These are phyloP conservation scores for Salix exigua DNA, from an alignment of 345 rosid species.

Conservation along the genomic window DNA sequence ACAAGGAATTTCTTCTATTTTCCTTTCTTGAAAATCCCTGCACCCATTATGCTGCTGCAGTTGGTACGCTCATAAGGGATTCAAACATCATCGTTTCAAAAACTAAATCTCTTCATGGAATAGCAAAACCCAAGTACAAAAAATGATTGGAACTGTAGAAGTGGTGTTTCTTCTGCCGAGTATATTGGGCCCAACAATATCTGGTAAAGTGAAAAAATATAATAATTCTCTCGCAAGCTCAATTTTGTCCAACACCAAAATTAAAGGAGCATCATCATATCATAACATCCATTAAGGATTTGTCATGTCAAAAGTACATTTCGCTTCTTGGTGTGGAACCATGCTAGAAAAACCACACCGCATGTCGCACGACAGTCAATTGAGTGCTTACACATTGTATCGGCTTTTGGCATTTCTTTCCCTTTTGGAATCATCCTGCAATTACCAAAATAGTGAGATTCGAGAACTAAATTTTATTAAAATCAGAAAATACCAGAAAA, in stretches of 20 bases:
- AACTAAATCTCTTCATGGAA: neutral
- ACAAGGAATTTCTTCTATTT: neutral
- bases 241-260: neutral
- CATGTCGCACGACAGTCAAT: neutral
- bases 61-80: neutral
- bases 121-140: neutral
- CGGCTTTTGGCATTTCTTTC: constrained; percentile 54
- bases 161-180: neutral
- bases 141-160: neutral
- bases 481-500: constrained; percentile 1
- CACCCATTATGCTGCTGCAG: neutral
- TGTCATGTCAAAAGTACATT: constrained; percentile 7
- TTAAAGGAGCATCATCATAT: neutral
- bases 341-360: neutral
- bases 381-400: constrained; percentile 51
- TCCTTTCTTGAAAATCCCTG: neutral
- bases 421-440: constrained; percentile 79
- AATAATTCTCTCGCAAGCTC: neutral
- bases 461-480: neutral
- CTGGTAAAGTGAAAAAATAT: neutral
- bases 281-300: neutral
- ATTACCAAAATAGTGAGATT: constrained; percentile 13
- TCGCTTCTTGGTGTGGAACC: neutral
- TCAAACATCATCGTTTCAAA: neutral
- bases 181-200: neutral